Evolutionary conservation across 1,284 basidiomycete species (phyloP).

Genomic region (Amylostereum areolatum): DNA sequence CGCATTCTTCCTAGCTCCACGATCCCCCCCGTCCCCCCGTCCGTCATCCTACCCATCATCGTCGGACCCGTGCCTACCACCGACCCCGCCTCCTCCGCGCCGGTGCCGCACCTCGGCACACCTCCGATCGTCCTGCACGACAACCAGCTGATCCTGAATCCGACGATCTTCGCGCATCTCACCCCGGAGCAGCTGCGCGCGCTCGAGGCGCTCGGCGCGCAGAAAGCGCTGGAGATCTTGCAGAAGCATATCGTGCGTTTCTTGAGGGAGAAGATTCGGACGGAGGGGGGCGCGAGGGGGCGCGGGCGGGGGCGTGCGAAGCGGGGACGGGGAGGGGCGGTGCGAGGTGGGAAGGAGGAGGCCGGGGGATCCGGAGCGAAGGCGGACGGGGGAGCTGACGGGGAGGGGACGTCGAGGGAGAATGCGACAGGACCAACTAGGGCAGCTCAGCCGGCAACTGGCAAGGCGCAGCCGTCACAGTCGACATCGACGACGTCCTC

Average conservation of each 20-base stretch:
- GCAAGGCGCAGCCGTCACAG: slow-evolving; percentile 14
- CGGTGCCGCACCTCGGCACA: slow-evolving; percentile 37
- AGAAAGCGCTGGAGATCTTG: slow-evolving; percentile 76
- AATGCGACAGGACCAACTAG: slow-evolving; percentile 29
- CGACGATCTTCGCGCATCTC: slow-evolving; percentile 78
- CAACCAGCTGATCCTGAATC: slow-evolving; percentile 79
- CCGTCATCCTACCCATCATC: slow-evolving; percentile 53
- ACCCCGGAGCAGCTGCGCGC: slow-evolving; percentile 68
- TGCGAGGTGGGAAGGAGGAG: slow-evolving; percentile 17
- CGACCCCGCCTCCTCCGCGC: slow-evolving; percentile 21
- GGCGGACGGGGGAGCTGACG: slow-evolving; percentile 8
- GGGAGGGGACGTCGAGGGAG: slow-evolving; percentile 6
- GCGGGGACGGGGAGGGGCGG: slow-evolving; percentile 32
- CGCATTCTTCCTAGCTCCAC: slow-evolving; percentile 1
- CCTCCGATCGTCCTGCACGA: slow-evolving; percentile 82
- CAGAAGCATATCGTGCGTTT: slow-evolving; percentile 83
- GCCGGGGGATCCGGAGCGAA: slow-evolving; percentile 24
- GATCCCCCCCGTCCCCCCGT: slow-evolving; percentile 27
- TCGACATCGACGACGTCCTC: slow-evolving; percentile 20
- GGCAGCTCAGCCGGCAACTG: slow-evolving; percentile 29
- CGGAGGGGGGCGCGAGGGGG: slow-evolving; percentile 33
- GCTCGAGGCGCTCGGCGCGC: slow-evolving; percentile 76
- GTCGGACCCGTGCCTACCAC: slow-evolving; percentile 49
- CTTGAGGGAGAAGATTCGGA: slow-evolving; percentile 70
- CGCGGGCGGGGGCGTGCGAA: slow-evolving; percentile 35